phyloP scores from a whole-genome alignment of 495 filamentous ascomycete genomes.

The Astrothelium macrocarpum region DNA sequence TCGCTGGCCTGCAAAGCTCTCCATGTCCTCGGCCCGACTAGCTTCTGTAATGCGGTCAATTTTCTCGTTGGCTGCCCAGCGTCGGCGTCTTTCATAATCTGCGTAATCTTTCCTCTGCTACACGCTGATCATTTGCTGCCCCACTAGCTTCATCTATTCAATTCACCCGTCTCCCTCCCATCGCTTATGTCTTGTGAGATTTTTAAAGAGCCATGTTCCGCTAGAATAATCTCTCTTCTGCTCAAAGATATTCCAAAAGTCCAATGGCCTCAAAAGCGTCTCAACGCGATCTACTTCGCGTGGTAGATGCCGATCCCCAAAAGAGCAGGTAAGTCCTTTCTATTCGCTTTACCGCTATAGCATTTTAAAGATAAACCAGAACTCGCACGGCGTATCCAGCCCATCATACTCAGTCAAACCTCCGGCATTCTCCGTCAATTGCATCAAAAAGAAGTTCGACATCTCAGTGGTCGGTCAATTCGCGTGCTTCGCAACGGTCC shows the following conservation, averaged over 20 bases:
- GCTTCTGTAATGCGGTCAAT: not conserved
- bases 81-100: not conserved
- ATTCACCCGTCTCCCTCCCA: not conserved
- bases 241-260: not conserved
- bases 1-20: not conserved
- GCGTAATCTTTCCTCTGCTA: not conserved
- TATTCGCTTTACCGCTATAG: not conserved
- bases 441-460: not conserved
- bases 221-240: not conserved
- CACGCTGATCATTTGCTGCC: not conserved
- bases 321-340: not conserved
- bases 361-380: not conserved
- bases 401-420: not conserved
- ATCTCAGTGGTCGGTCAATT: not conserved
- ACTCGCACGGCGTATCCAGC: not conserved
- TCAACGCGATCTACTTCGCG: not conserved
- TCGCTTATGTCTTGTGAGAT: not conserved
- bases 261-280: constrained; percentile 1
- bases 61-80: not conserved
- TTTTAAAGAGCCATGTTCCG: not conserved
- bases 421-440: not conserved
- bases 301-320: not conserved
- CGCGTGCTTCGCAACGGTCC: not conserved
- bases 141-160: constrained; percentile 3
- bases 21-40: not conserved